Conservation (phyloP, 768 basidiomycete species). For the Pisolithus microcarpus region DNA sequence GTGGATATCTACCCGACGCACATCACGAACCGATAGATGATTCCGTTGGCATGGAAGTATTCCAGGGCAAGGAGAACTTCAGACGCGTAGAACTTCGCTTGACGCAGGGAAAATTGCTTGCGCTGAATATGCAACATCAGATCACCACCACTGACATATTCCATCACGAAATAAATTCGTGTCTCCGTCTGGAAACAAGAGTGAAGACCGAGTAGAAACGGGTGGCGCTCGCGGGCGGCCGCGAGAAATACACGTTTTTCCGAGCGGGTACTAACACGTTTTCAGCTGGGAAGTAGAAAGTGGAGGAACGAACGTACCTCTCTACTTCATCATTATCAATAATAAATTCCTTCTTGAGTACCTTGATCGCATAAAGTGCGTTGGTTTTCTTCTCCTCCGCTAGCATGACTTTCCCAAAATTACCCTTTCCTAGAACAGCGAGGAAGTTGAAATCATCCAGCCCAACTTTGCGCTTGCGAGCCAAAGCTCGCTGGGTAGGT, state of each 20-base stretch:
- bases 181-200: conserved; percentile 99
- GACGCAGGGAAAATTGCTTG: conserved; percentile 96
- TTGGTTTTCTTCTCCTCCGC: conserved; percentile 95
- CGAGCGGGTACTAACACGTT: conserved; percentile 76
- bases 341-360: conserved; percentile 99
- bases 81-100: conserved; percentile 98
- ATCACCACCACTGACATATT: conserved; percentile 98
- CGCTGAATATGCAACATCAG: conserved; percentile 99
- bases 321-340: conserved; percentile 99
- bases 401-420: conserved; percentile 99
- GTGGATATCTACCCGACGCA: neutral
- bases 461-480: conserved; percentile 79
- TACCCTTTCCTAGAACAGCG: conserved; percentile 96
- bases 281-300: conserved; percentile 3
- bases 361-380: conserved; percentile 95
- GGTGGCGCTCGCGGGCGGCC: conserved; percentile 94
- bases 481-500: conserved; percentile 29
- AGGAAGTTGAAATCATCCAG: conserved; percentile 99
- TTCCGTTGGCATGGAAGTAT: conserved; percentile 98
- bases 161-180: conserved; percentile 99
- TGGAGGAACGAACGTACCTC: conserved; percentile 49
- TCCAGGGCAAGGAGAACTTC: conserved; percentile 94
- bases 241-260: conserved; percentile 98
- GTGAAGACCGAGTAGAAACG: conserved; percentile 92
- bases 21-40: conserved; percentile 84